phyloP scores from a whole-genome alignment of 768 basidiomycete genomes.

The Suillus hirtellus region DNA sequence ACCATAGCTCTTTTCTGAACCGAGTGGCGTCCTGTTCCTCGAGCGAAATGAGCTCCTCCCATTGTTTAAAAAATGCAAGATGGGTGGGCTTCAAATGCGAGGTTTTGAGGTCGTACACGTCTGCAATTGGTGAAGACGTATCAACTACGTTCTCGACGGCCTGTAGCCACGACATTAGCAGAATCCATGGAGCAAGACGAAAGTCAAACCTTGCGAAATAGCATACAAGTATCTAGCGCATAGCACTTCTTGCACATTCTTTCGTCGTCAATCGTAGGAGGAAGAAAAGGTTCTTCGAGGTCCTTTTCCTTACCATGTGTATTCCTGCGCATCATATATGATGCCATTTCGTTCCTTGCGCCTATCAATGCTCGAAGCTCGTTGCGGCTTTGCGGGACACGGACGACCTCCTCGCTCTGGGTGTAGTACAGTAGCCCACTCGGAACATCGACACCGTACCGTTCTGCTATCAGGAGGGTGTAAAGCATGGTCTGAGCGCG shows the following conservation, averaged over 20 bases:
- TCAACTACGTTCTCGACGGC: slow-evolving; percentile 69
- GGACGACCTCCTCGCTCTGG: slow-evolving; percentile 83
- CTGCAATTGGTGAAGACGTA: slow-evolving; percentile 52
- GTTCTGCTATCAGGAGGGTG: slow-evolving; percentile 84
- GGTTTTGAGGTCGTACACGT: slow-evolving; percentile 77
- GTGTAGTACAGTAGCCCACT: slow-evolving; percentile 93
- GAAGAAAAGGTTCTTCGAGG: slow-evolving; percentile 63
- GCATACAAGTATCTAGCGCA: slow-evolving; percentile 84
- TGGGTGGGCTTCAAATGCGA: slow-evolving; percentile 73
- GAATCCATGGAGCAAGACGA: neutral
- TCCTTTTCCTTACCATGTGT: slow-evolving; percentile 22
- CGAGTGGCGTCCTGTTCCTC: slow-evolving; percentile 88
- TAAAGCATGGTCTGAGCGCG: slow-evolving; percentile 98
- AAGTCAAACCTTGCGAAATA: slow-evolving; percentile 77
- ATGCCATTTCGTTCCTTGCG: slow-evolving; percentile 82
- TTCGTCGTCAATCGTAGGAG: slow-evolving; percentile 83
- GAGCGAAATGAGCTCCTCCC: slow-evolving; percentile 82
- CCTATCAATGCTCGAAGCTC: slow-evolving; percentile 85
- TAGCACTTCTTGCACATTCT: slow-evolving; percentile 81
- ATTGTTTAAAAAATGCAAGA: slow-evolving; percentile 79
- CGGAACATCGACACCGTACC: slow-evolving; percentile 81
- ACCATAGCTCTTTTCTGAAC: slow-evolving; percentile 94
- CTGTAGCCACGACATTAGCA: slow-evolving; percentile 35
- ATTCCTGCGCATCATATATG: slow-evolving; percentile 63
- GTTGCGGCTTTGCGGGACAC: slow-evolving; percentile 76